Evolutionary conservation across 768 basidiomycete species (phyloP).

Genomic region (Sarcodon sp.): DNA sequence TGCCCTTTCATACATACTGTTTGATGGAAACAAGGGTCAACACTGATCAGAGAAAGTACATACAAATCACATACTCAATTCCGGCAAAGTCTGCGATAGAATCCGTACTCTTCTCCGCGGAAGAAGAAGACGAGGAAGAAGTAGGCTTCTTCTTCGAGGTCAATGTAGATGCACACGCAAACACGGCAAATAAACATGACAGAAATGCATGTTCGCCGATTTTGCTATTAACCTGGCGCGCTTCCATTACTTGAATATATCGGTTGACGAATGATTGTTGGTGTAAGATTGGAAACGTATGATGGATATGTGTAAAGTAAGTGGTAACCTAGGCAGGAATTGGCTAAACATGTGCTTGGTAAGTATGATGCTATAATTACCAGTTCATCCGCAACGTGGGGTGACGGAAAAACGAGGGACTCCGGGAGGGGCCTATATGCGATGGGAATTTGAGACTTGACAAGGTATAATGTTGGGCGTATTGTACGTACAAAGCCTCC

Average conservation of each 20-base stretch:
- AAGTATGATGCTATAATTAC: neutral
- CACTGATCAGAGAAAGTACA: no score
- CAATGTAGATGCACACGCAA: constrained; percentile 6
- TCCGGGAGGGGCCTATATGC: neutral
- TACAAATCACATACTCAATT: constrained; percentile 6
- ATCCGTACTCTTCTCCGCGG: neutral
- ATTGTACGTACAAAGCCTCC: neutral
- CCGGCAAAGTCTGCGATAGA: constrained; percentile 4
- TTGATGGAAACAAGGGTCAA: neutral
- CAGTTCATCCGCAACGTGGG: constrained; percentile 8
- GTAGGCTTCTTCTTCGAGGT: neutral
- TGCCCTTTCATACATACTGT: constrained; percentile 5
- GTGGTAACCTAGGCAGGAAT: neutral
- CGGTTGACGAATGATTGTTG: constrained; percentile 8
- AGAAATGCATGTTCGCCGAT: constrained; percentile 7
- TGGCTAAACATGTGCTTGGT: no score
- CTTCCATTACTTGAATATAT: constrained; percentile 8
- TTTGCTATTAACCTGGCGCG: constrained; percentile 3
- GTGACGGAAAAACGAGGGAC: constrained; percentile 4
- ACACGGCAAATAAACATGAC: constrained; percentile 8
- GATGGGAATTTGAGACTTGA: neutral
- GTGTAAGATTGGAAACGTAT: constrained; percentile 10
- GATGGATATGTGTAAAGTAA: constrained; percentile 8
- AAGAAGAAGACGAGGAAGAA: neutral
- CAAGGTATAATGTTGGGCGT: neutral